phyloP scores from a whole-genome alignment of 352 stramenopile genomes.

The Phytophthora citrophthora region DNA sequence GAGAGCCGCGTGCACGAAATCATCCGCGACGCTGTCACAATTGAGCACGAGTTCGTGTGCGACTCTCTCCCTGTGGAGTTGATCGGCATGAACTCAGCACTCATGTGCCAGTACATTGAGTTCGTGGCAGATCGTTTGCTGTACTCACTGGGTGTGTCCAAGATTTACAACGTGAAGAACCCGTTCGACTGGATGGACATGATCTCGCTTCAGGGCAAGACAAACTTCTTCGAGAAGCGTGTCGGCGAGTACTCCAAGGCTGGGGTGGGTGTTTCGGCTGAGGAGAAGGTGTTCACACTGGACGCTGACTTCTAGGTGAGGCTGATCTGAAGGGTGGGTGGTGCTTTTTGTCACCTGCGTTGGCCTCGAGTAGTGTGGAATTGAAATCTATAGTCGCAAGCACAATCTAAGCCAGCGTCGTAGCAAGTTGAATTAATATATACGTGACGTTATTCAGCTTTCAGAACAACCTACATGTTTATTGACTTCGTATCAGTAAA shows the following conservation, averaged over 20 bases:
- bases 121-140: slow-evolving; percentile 97
- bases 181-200: slow-evolving; percentile 99
- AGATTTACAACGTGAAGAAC: slow-evolving; percentile 95
- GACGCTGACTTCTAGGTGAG: slow-evolving; percentile 92
- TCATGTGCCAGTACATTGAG: slow-evolving; percentile 99
- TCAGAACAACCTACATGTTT: no score
- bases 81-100: slow-evolving; percentile 98
- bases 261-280: slow-evolving; percentile 91
- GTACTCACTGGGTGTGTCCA: slow-evolving; percentile 90
- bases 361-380: not conserved
- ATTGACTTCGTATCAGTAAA: no score
- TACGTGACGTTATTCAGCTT: no score
- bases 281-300: slow-evolving; percentile 92
- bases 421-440: no score
- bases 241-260: slow-evolving; percentile 99
- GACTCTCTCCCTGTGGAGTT: slow-evolving; percentile 98
- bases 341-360: no score
- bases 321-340: not conserved
- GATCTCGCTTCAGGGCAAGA: slow-evolving; percentile 98
- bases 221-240: slow-evolving; percentile 98
- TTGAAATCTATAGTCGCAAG: not conserved
- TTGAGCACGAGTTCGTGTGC: slow-evolving; percentile 98
- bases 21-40: slow-evolving; percentile 94
- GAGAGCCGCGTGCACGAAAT: slow-evolving; percentile 94
- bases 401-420: no score